These are phyloP conservation scores for Candida krabiensis DNA, from an alignment of 805 yeast genomes.

Conservation along the genomic window DNA sequence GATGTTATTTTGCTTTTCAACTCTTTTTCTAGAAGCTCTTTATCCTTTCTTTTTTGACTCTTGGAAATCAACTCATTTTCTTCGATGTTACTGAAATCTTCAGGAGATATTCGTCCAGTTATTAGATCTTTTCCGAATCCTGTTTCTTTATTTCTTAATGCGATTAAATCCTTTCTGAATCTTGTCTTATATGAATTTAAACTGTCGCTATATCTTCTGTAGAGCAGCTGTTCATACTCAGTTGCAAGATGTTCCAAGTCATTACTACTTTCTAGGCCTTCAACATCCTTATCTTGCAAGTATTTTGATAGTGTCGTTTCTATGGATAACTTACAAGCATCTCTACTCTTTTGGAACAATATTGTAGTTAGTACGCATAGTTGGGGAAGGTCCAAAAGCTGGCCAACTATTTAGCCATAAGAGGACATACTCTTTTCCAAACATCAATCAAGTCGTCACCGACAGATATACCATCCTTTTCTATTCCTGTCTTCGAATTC, in stretches of 20 bases:
- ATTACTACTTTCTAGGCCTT: conserved; percentile 1
- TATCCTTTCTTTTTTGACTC: conserved; percentile 28
- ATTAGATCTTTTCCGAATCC: conserved; percentile 23
- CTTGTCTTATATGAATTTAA: conserved; percentile 25
- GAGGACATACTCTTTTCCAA: conserved; percentile 24
- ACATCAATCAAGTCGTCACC: conserved; percentile 28
- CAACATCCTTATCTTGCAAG: conserved; percentile 3
- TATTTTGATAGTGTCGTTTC: conserved; percentile 14
- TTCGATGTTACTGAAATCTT: conserved; percentile 23
- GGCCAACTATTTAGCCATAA: too few species aligned
- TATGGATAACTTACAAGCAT: conserved; percentile 25
- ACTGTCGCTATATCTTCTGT: conserved; percentile 12
- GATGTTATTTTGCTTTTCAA: conserved; percentile 28
- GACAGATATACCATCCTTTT: conserved; percentile 5
- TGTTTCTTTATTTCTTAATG: conserved; percentile 28
- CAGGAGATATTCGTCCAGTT: conserved; percentile 16
- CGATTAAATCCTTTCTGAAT: conserved; percentile 34
- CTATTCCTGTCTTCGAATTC: conserved; percentile 6
- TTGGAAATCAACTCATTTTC: conserved; percentile 27
- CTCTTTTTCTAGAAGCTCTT: conserved; percentile 31
- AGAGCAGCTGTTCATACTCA: conserved; percentile 28
- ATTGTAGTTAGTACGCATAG: not conserved
- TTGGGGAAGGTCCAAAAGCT: too few species aligned
- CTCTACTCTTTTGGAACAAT: conserved; percentile 19
- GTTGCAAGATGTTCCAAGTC: conserved; percentile 11